Base-by-base conservation (phyloP, 305 asterid species). In the Fraxinus latifolia region DNA sequence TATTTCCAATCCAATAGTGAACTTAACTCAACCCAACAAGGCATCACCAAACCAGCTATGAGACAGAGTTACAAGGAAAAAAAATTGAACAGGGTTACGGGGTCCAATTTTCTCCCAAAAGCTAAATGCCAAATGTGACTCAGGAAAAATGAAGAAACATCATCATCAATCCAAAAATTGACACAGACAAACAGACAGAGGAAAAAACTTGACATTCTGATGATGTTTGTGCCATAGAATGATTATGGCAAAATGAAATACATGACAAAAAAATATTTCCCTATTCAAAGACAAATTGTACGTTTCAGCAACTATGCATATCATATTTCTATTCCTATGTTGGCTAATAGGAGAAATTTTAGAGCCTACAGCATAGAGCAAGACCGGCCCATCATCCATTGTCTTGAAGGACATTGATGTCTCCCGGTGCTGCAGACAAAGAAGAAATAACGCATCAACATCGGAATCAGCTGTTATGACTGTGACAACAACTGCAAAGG, bases 341-440 rank as follows among this genome's bases (percentile, higher is more conserved):
- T 73, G 71, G 47, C 58, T 19, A 60, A 80, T 60, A 62, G 32
- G 44, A 80, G 62, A 82, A 80, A 79, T 47, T 71, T 50, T 55
- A 70, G 80, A 83, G 84, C 99, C 84, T 93, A 96, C 99, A 90
- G 97, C 95, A 86, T 94, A 96, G 23, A 96, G 97, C 80, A 91
- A 85, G 85, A 96, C 98, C 82, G 91, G 97, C 53, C 99, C 99
- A 82, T 96, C 99, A 84, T 93, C 99, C 97, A 96, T 94, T 82
- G 99, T 96, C 88, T 96, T 96, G 93, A 96, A 96, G 80, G 99
- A 96, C 98, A 96, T 91, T 76, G 99, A 89, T 62, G 97, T 89
- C 87, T 96, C 99, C 86, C 99, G 87, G 74, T 92, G 98, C 99
- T 96, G 97, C 84, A 89, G 79, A 88, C 68, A 80, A 60, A 72